These are phyloP conservation scores for Grosmannia serpens DNA, from an alignment of 2,329 filamentous ascomycete genomes.

Conservation along the genomic window DNA sequence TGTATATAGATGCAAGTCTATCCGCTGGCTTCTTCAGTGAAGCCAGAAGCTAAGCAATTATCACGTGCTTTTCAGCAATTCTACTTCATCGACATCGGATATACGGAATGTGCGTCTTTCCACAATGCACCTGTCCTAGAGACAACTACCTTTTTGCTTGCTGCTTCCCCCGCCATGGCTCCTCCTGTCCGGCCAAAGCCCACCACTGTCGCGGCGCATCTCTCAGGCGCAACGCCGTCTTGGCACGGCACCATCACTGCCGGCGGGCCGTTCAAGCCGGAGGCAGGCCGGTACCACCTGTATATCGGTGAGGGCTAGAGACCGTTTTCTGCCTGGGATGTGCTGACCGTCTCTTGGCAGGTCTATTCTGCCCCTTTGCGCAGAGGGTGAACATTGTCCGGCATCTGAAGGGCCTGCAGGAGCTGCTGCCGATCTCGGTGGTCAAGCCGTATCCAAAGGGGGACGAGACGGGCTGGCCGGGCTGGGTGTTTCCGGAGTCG, in stretches of 20 bases:
- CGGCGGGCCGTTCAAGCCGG: conserved; percentile 15
- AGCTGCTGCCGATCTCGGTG: conserved; percentile 42
- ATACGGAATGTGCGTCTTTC: not conserved
- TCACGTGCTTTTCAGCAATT: no score
- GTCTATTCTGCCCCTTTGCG: conserved; percentile 55
- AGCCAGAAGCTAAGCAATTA: no score
- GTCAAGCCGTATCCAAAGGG: conserved; percentile 58
- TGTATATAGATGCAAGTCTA: no score
- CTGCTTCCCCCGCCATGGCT: not conserved
- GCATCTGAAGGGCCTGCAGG: conserved; percentile 44
- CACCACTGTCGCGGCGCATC: conserved; percentile 11
- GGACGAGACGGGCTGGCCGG: conserved; percentile 49
- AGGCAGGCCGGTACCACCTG: conserved; percentile 16
- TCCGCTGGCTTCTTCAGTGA: no score
- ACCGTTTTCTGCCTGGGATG: not conserved
- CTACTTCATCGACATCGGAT: not conserved
- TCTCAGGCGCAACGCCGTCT: conserved; percentile 12
- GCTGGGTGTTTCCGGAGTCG: conserved; percentile 45
- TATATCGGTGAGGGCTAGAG: conserved; percentile 16
- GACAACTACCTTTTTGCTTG: not conserved
- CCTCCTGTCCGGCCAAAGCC: not conserved
- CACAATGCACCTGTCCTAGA: not conserved
- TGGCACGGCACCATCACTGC: conserved; percentile 18
- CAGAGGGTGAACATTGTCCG: conserved; percentile 47
- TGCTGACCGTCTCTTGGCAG: conserved; percentile 18